Evolutionary conservation across 371 early-diverging fungal species (phyloP).

Genomic region (Zancudomyces culisetae): DNA sequence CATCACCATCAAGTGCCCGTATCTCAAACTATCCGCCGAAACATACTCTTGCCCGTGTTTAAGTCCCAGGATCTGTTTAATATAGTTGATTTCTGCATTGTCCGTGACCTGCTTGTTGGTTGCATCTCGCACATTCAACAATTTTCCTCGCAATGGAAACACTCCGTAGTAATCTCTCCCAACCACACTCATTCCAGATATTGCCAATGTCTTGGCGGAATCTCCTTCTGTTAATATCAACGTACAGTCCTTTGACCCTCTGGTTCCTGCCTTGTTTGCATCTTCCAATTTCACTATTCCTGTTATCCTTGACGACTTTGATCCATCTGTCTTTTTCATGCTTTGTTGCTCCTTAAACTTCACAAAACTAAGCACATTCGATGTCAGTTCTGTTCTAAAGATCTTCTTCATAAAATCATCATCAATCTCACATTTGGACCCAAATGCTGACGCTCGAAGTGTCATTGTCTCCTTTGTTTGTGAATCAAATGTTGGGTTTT

Average conservation of each 20-base stretch:
- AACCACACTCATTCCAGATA: constrained; percentile 83
- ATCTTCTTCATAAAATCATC: constrained; percentile 75
- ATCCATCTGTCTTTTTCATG: constrained; percentile 89
- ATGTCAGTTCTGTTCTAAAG: constrained; percentile 66
- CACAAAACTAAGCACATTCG: constrained; percentile 61
- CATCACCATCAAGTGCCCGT: constrained; percentile 99
- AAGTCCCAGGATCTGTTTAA: constrained; percentile 96
- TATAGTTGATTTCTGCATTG: constrained; percentile 78
- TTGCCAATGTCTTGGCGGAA: constrained; percentile 94
- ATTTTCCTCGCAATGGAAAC: constrained; percentile 96
- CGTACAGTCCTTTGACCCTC: constrained; percentile 67
- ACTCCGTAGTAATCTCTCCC: constrained; percentile 95
- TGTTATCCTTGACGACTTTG: constrained; percentile 46
- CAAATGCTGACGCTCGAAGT: constrained; percentile 62
- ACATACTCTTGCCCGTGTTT: constrained; percentile 79
- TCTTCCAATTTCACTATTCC: constrained; percentile 96
- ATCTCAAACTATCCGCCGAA: constrained; percentile 59
- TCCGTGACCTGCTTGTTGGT: constrained; percentile 51
- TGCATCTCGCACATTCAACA: constrained; percentile 97
- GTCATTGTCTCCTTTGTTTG: constrained; percentile 99
- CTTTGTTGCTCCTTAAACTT: constrained; percentile 65
- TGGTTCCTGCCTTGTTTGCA: constrained; percentile 90
- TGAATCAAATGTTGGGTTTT: constrained; percentile 98
- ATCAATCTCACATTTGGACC: constrained; percentile 59
- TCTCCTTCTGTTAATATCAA: constrained; percentile 99